Evolutionary conservation across 495 filamentous ascomycete species (phyloP), one percentile per base, ranked within the genome.

Genomic region (Tricharina praecox): DNA sequence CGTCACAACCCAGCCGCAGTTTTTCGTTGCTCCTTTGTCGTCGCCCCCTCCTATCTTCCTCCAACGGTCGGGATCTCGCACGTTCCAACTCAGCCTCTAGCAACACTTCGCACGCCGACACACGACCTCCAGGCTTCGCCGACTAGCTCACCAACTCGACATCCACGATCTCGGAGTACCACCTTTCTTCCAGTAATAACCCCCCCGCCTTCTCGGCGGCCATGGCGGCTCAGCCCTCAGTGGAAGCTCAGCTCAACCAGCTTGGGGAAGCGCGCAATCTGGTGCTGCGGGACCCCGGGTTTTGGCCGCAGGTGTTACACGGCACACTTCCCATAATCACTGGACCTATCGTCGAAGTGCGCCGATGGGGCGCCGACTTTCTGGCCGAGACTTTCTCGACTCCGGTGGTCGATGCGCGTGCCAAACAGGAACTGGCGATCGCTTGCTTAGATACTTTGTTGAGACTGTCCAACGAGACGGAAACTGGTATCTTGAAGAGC

Each of bases 291-390:
- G 85, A 95, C 65, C 67, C 84, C 25, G 70, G 71, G 48, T 81
- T 85, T 64, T 99, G 95, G 67, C 75, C 78, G 24, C 82, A 82
- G 60, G 85, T 99, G 62, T 74, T 96, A 47, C 81, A 81, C 62
- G 83, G 82, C 21, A 83, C 93, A 47, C 71, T 95, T 3, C 85
- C 86, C 19, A 85, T 96, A 58, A 79, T 95, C 56, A 55, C 58
- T 3, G 80, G 79, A 24, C 73, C 80, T n/a, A 68, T 71, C 43
- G 63, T 93, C 16, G 83, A 93, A 63, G 66, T 95, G 54, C 79
- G 84, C 63, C 70, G 87, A 78, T 99, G 92, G 92, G 92, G 86
- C 19, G 77, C 86, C 19, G 85, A 95, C 21, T 99, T 99, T 62
- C 69, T 99, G 30, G 88, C 92, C 32, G 90, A 99, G 68, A 83